Evolutionary conservation across 371 early-diverging fungal species (phyloP).

Genomic region (Coemansia sp.): DNA sequence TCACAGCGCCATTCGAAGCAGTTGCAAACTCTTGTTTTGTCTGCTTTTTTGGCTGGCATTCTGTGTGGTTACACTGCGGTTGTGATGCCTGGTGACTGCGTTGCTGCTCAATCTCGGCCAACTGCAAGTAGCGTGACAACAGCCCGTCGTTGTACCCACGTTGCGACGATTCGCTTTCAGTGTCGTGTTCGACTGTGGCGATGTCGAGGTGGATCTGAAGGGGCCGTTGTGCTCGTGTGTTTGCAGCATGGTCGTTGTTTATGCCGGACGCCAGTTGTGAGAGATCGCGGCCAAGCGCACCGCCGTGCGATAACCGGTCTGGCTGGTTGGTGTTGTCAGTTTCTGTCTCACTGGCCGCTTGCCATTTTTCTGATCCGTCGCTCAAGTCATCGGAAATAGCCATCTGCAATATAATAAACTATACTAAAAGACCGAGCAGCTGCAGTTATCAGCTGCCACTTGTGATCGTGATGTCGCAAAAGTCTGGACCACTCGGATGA

Average conservation of each 20-base stretch:
- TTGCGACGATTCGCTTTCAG: not conserved
- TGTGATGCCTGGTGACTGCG: not conserved
- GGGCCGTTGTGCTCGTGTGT: slow-evolving; percentile 7
- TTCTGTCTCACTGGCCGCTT: not conserved
- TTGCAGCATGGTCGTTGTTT: not conserved
- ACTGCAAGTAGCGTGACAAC: slow-evolving; percentile 22
- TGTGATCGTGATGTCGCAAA: not conserved
- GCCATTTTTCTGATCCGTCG: not conserved
- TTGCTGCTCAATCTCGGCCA: slow-evolving; percentile 25
- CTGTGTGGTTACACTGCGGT: not conserved
- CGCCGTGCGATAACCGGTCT: not conserved
- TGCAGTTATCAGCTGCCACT: too few relatives aligned
- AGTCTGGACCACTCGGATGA: not conserved
- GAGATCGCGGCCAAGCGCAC: not conserved
- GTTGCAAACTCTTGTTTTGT: not conserved
- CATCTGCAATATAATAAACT: not conserved
- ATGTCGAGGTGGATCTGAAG: slow-evolving; percentile 26
- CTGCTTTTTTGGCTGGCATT: not conserved
- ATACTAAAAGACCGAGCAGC: too few relatives aligned
- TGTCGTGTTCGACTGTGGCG: slow-evolving; percentile 18
- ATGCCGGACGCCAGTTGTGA: not conserved
- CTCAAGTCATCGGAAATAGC: not conserved
- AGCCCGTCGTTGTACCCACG: not conserved
- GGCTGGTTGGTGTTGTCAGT: not conserved
- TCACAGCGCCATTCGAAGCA: not conserved